Evolutionary conservation across 2,329 filamentous ascomycete genomes (phyloP).

Genomic region (Colletotrichum karsti): DNA sequence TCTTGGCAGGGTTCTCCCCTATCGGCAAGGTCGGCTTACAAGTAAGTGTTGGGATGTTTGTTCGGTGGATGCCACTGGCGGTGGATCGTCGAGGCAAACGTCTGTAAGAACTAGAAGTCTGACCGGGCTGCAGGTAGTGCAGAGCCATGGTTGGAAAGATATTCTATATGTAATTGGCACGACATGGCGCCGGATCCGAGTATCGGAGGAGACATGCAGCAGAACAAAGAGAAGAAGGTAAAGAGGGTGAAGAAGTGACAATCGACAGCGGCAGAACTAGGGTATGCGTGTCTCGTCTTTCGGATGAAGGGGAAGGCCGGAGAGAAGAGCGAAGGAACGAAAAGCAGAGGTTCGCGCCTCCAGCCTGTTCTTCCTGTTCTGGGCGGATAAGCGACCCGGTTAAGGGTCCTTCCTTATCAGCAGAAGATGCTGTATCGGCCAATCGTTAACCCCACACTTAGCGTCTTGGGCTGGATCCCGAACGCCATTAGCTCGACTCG

Average conservation of each 20-base stretch:
- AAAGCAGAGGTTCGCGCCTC: not conserved
- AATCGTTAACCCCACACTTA: too few species aligned
- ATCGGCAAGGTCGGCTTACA: conserved; percentile 14
- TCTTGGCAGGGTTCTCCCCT: not conserved
- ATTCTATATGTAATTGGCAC: too few species aligned
- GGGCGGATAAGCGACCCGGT: conserved; percentile 1
- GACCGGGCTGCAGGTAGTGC: not conserved
- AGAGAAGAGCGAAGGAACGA: conserved; percentile 2
- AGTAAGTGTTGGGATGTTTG: not conserved
- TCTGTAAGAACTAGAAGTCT: not conserved
- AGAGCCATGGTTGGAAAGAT: too few species aligned
- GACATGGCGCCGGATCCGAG: not conserved
- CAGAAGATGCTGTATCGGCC: not conserved
- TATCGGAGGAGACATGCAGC: not conserved
- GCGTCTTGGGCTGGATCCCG: not conserved
- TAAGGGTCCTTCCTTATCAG: not conserved
- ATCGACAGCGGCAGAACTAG: not conserved
- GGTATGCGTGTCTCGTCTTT: too few species aligned
- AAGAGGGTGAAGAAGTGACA: not conserved
- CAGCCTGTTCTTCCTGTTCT: not conserved
- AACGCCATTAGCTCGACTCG: too few species aligned
- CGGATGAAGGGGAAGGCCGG: not conserved
- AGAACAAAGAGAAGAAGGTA: not conserved
- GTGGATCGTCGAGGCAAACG: conserved; percentile 3
- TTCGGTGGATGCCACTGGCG: not conserved